Conservation (phyloP, 306 rosid genomes). For the Rosa rugosa region DNA sequence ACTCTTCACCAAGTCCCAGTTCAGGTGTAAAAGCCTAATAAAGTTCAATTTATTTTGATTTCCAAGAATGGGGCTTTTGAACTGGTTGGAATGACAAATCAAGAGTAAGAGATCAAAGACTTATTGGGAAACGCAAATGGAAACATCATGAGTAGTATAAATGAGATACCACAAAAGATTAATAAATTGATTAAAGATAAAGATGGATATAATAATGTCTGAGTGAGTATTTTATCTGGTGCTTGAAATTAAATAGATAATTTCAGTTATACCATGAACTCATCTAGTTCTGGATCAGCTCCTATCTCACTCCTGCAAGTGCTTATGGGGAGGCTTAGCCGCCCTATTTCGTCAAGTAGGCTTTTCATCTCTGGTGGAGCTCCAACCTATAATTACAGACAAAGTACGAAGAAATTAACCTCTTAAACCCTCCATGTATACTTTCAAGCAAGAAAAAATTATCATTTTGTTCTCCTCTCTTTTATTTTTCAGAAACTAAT, state of each 20-base stretch:
- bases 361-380: constrained; percentile 67
- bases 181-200: background rate
- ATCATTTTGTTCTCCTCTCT: background rate
- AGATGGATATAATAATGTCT: background rate
- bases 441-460: background rate
- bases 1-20: background rate
- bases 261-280: constrained; percentile 58
- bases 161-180: background rate
- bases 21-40: background rate
- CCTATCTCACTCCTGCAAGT: constrained; percentile 48
- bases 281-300: constrained; percentile 85
- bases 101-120: background rate
- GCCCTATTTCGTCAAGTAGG: constrained; percentile 58
- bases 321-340: constrained; percentile 33
- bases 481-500: background rate
- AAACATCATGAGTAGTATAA: background rate
- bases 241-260: background rate
- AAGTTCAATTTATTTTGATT: background rate
- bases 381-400: constrained; percentile 55
- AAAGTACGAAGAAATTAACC: background rate
- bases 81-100: background rate
- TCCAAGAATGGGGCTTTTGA: background rate
- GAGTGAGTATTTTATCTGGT: background rate
- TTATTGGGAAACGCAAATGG: background rate
- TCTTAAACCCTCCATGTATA: background rate